Conservation (phyloP, 129 eudicot species). For the Logfia minima region DNA sequence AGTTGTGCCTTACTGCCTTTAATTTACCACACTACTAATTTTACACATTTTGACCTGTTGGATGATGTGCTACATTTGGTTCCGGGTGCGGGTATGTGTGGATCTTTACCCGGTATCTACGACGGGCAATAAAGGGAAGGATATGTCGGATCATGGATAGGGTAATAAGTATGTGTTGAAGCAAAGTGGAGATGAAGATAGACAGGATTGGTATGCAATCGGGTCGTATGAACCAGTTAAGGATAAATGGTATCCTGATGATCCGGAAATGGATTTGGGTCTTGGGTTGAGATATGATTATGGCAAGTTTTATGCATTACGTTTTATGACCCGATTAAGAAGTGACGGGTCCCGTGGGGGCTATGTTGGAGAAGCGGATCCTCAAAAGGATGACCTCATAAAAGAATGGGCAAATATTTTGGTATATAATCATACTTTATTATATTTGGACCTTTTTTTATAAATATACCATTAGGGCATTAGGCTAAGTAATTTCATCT, state of each 20-base stretch:
- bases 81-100: no score
- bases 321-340: constrained; percentile 58
- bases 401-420: constrained; percentile 60
- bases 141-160: constrained; percentile 52
- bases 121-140: constrained; percentile 38
- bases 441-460: background rate
- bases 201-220: no score
- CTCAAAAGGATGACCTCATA: constrained; percentile 41
- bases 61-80: no score
- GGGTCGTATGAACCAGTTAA: no score
- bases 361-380: constrained; percentile 66
- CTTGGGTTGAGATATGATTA: constrained; percentile 71
- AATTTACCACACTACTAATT: no score
- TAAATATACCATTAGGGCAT: no score
- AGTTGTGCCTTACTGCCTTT: no score
- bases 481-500: no score
- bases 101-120: constrained; percentile 76
- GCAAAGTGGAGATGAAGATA: no score
- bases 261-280: constrained; percentile 52
- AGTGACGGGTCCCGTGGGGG: constrained; percentile 75
- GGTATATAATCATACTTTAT: background rate
- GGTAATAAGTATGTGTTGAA: constrained; percentile 55
- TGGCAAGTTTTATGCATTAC: constrained; percentile 79
- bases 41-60: no score
- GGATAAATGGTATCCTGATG: no score